Evolutionary conservation across 2,329 filamentous ascomycete species (phyloP), one percentile per base, ranked within the genome.

Genomic region (Ustulina deusta): DNA sequence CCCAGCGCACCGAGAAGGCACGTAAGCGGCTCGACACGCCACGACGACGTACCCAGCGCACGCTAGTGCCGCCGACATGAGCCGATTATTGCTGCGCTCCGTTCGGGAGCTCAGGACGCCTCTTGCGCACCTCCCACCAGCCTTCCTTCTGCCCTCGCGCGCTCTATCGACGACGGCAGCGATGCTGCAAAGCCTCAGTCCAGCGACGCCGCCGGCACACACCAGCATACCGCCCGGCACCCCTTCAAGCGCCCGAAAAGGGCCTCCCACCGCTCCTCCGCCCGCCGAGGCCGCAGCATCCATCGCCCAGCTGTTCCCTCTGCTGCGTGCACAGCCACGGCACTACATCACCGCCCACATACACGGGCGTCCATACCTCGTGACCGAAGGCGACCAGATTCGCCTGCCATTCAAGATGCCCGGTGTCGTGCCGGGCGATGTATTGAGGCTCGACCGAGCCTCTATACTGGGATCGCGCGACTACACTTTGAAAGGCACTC

Each of bases 391-490:
- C 72, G 93, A 96, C 81, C 84, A 86, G 67, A 80, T 96, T 58
- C 91, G 92, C 40, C 88, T 96, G 60, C 93, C 93, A 6, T 94
- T 94, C 83, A 87, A 87, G 74, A 93, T 96, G 89, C 88, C 90
- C 2, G 89, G 87, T 29, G 92, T 93, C 5, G 81, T 86, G 7
- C 90, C 94, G 0, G 96, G 96, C 34, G 95, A 98, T 78, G 84
- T 97, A 42, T 85, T 99, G 68, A 92, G 94, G 6, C 86, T 99
- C 65, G 95, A 97, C 82, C 91, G 94, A 63, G 96, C 94, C 27
- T 91, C 89, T 46, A 84, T 91, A 61, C 82, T 99, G 51, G 96
- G 96, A 32, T 95, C 91, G 73, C 87, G 96, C 71, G 95, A 98
- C 79, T 97, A 93, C 81, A 97, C 95, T 5, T 84, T 98, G 71